Percentiles rank a stretch among this genome's conserved stretches.
These are phyloP conservation scores for Mycena vulgaris DNA, from an alignment of 768 basidiomycete genomes.

Conservation along the genomic window DNA sequence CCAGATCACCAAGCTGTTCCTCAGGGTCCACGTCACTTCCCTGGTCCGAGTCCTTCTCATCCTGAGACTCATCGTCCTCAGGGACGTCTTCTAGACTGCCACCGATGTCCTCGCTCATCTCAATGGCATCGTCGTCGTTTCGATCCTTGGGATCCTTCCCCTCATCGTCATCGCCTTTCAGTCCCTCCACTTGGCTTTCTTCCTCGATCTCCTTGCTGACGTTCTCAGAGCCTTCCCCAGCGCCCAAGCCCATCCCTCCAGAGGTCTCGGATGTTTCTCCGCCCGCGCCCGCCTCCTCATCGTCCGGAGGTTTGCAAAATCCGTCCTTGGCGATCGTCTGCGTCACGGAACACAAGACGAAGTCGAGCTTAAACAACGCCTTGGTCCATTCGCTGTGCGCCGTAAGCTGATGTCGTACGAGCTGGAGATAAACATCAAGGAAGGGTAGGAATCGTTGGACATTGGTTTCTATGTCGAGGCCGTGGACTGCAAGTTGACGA, in stretches of 20 bases:
- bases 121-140: slow-evolving; percentile 82
- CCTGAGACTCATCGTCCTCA: slow-evolving; percentile 70
- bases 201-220: slow-evolving; percentile 96
- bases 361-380: slow-evolving; percentile 87
- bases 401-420: slow-evolving; percentile 72
- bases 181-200: slow-evolving; percentile 96
- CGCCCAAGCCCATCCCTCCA: slow-evolving; percentile 90
- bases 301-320: slow-evolving; percentile 92
- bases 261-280: slow-evolving; percentile 65
- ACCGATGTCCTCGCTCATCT: slow-evolving; percentile 93
- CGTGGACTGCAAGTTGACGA: slow-evolving; percentile 52
- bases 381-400: slow-evolving; percentile 77
- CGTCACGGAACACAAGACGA: slow-evolving; percentile 82
- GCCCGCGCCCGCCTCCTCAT: slow-evolving; percentile 66
- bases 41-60: slow-evolving; percentile 65
- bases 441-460: slow-evolving; percentile 79
- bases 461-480: slow-evolving; percentile 49
- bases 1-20: slow-evolving; percentile 87
- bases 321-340: slow-evolving; percentile 86
- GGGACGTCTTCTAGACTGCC: slow-evolving; percentile 89
- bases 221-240: slow-evolving; percentile 88
- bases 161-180: slow-evolving; percentile 76
- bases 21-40: slow-evolving; percentile 79
- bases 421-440: slow-evolving; percentile 71
- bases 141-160: slow-evolving; percentile 61